A percentile compares a stretch with the other conserved stretches of the same genome.
Conservation (phyloP, 306 rosid genomes). For the Alnus glutinosa region DNA sequence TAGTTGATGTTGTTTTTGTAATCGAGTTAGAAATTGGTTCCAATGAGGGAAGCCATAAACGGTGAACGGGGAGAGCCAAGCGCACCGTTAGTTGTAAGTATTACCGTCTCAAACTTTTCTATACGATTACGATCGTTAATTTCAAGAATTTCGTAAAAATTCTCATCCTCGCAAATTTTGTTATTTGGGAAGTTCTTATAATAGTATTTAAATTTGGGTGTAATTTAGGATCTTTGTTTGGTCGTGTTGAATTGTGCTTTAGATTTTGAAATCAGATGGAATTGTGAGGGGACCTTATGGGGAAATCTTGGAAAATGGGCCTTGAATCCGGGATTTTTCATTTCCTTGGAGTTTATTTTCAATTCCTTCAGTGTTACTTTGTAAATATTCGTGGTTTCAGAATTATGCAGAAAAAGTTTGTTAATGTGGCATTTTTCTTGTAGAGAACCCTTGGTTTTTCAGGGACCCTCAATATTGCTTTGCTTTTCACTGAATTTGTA, state of each 20-base stretch:
- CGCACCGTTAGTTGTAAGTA: constrained; percentile 52
- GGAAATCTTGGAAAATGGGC: background rate
- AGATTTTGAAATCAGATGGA: background rate
- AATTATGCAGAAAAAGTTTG: background rate
- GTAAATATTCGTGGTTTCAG: background rate
- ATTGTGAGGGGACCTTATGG: background rate
- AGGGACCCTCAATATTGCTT: background rate
- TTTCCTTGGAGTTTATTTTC: background rate
- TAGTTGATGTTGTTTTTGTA: background rate
- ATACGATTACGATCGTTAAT: background rate
- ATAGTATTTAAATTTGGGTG: background rate
- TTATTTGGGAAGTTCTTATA: background rate
- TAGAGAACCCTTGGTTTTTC: background rate
- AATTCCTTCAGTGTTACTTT: background rate
- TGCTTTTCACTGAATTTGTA: background rate
- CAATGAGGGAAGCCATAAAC: constrained; percentile 29
- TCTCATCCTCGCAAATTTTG: background rate
- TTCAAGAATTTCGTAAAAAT: background rate
- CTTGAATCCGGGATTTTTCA: background rate
- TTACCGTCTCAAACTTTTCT: background rate
- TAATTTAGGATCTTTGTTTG: background rate
- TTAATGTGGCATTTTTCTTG: background rate
- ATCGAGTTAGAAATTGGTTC: constrained; percentile 19
- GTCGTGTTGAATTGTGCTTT: background rate
- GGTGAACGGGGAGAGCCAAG: constrained; percentile 30